Conservation (phyloP, 345 rosid genomes). For the Limnanthes douglasii region DNA sequence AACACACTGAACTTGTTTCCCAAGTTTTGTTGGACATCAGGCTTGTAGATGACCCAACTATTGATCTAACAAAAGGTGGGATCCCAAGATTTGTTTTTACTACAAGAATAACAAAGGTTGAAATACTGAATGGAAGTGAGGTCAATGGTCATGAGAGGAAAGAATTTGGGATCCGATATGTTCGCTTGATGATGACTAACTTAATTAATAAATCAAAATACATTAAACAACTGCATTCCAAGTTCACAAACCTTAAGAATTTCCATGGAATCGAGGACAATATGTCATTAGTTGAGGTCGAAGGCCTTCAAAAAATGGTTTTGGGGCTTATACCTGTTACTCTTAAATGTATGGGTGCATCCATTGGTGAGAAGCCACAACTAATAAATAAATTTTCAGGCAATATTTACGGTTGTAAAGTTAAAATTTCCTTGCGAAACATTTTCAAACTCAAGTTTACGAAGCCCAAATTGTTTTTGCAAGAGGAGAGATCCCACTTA, state of each 20-base stretch:
- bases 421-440: slow-evolving; percentile 67
- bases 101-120: slow-evolving; percentile 65
- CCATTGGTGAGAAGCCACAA: slow-evolving; percentile 67
- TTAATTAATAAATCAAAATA: slow-evolving; percentile 28
- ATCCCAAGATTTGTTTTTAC: slow-evolving; percentile 63
- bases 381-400: slow-evolving; percentile 77
- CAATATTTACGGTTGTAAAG: slow-evolving; percentile 66
- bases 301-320: slow-evolving; percentile 69
- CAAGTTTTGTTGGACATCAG: slow-evolving; percentile 59
- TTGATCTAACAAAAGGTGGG: slow-evolving; percentile 67
- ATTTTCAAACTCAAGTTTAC: slow-evolving; percentile 52
- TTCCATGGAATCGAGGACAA: slow-evolving; percentile 77
- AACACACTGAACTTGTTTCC: slow-evolving; percentile 60
- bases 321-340: slow-evolving; percentile 67
- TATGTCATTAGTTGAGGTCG: slow-evolving; percentile 25
- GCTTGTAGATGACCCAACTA: slow-evolving; percentile 75
- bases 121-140: slow-evolving; percentile 94
- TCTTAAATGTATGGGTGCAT: slow-evolving; percentile 69
- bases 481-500: slow-evolving; percentile 74
- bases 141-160: slow-evolving; percentile 72
- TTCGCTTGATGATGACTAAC: slow-evolving; percentile 66
- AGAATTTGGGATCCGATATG: slow-evolving; percentile 96
- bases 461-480: slow-evolving; percentile 42
- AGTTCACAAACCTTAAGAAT: slow-evolving; percentile 62
- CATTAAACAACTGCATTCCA: slow-evolving; percentile 51